Base-by-base conservation (phyloP, 768 basidiomycete genomes). In the Dendrothele bispora region DNA sequence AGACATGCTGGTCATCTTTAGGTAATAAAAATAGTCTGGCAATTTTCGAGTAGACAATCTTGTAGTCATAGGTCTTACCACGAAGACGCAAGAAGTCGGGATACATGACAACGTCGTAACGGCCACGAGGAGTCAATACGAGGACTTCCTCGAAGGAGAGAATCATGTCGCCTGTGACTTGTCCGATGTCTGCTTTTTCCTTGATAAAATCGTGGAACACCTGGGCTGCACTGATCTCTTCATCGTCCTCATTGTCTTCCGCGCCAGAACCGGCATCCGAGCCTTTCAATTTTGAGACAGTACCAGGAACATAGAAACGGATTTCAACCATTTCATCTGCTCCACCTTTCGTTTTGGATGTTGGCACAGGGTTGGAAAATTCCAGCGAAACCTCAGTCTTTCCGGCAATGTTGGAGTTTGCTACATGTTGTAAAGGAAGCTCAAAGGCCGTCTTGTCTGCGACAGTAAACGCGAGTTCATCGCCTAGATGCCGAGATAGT, bases 51-150 rank as follows among this genome's bases (percentile, higher is more conserved):
- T 95, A 97, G 20, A 91, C 75, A 49, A 99, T 91, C 69, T 98
- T 94, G 78, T 99, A 99, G 67, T 99, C 97, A 68, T 98, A 98
- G 2, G 95, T 98, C 70, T 98, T 97, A 43, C 97, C 97, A n/a
- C 94, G 87, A 26, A 98, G 71, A 35, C 97, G 86, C 61, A 99
- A 66, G 72, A 94, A 98, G 44, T 91, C 90, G 21, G 84, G 84
- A 75, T 91, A 98, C 88, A 99, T 93, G 70, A 98, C 97, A 70
- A 99, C 87, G 59, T 98, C 95, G 66, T 95, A 97, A 46, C 93
- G 86, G 44, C 95, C 95, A 76, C 95, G 85, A 50, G 97, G 97
- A 0, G 97, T 98, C 37, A 94, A 75, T 4, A 98, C 92, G 20
- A 94, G 79, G 14, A 98, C 88, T 56, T 99, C 97, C 60, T 93